Base-by-base conservation (phyloP, 2,329 filamentous ascomycete genomes). In the Hypoxylon sp. region DNA sequence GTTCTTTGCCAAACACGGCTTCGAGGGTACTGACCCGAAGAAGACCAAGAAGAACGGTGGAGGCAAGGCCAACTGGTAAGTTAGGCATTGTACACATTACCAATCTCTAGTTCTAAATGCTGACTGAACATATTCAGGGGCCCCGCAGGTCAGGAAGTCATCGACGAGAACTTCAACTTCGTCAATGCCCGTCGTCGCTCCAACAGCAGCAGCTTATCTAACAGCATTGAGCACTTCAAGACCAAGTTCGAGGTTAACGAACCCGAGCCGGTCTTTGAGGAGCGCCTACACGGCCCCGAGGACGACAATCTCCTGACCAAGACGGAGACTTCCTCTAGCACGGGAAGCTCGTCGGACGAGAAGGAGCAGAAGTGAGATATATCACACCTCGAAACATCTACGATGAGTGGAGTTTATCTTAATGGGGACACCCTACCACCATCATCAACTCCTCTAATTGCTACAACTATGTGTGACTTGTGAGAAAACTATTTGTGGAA, bases 41-140 rank as follows among this genome's bases (percentile, higher is more conserved):
- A 96, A 97, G 86, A 91, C 92, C 79, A 99, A 99, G 90, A 99
- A 99, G 86, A 93, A 97, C 78, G 95, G 95, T 71, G 92, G 89
- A 74, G 95, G 95, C 74, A 95, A 93, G 82, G 94, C 92, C 79
- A 98, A 98, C 82, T 99, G 95, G 95, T 97, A 88, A 82, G 91
- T 77, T 25, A 67, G 31, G 30, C 37, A 13, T 25, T 42, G 11
- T 14, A 22, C 57, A 50, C n/a, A 62, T 46, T n/a, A n/a, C 20
- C 14, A 6, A 5, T 14, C 30, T 50, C 11, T 30, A 11, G 48
- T 42, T 33, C 40, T 62, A 71, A 27, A 73, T 72, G 31, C 68
- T 74, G 37, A 75, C 72, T 49, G 4, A 25, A 42, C 6, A 27
- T 42, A 20, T 44, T 25, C 71, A 98, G 95, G 95, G 96, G 96